Evolutionary conservation across 2,329 filamentous ascomycete genomes (phyloP), one percentile per base, ranked within the genome.

Genomic region (Xylariaceae sp.): DNA sequence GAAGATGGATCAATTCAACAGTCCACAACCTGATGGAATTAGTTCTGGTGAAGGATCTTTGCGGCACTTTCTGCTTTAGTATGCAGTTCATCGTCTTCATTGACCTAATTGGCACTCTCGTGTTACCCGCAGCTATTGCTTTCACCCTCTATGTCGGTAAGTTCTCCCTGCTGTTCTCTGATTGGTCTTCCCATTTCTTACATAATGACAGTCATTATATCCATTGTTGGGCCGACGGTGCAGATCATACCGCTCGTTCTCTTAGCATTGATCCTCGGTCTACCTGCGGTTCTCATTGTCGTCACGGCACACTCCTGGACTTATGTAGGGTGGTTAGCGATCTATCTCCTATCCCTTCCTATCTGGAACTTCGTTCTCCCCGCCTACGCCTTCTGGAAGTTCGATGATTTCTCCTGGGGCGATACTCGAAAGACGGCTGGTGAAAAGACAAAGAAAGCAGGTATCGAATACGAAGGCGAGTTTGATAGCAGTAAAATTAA

Each of bases 61-160:
- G 94, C 68, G 94, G 94, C 61, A 99, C 94, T 2, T 99, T 99
- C 77, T 99, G 95, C 78, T 99, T 99, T 79, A 96, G 90, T 72
- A 99, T 99, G 94, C 94, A 99, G 74, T 99, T 99, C 69, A 87
- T 99, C 61, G 87, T 99, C 59, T 95, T 92, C 70, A 88, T 99
- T 67, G 94, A 99, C 74, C 79, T 99, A 51, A 81, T 97, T 51
- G 94, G 94, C 65, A 99, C 95, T 1, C 78, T 99, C 50, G 94
- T 99, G 10, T 80, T 99, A 19, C 94, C 94, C 2, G 95, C 94
- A 44, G 95, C 95, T 62, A 97, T 99, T 69, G 87, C 89, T 3
- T 99, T 99, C 71, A 99, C 94, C 18, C 85, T 97, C 69, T 99
- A 99, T 73, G 86, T 99, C 66, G 85, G 88, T 92, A 83, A 81